Evolutionary conservation across 257 asterid species (phyloP), one percentile per base, ranked within the genome.

Genomic region (Haberlea rhodopensis): DNA sequence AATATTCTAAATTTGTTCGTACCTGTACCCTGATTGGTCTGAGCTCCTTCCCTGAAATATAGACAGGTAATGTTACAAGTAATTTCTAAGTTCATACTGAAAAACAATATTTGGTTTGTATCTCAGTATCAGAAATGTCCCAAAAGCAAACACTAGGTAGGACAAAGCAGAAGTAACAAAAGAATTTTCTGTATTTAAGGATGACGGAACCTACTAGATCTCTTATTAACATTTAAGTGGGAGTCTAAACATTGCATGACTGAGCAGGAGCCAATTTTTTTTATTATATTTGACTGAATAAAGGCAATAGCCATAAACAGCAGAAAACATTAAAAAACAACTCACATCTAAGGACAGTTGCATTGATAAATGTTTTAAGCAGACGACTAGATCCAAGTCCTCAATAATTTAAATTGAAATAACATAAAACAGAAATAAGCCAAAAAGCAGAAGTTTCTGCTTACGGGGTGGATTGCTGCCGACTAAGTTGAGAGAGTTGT

Each of bases 401-500:
- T 11, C 19, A 43, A 16, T 34, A 26, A 23, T 9, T 4, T 13
- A 34, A 7, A 24, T 1, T 34, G 24, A 52, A 53, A 19, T 2
- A 29, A 32, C 24, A 24, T 8, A 58, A 57, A 43, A 52, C 0
- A 20, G 26, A 56, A 59, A 79, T 37, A 37, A 37, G n/a, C 11
- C 5, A 11, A 37, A 43, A 43, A n/a, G n/a, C 19, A 43, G 51
- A 15, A 43, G 51, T 43, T 43, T 43, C 18, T 15, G 16, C 85
- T 81, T 69, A 84, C 90, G 53, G 84, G 37, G 77, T 48, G 46
- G 76, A 48, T 40, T 53, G 81, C 56, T 75, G 82, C 22, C 52
- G 79, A 49, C 83, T 81, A 37, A 76, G 67, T 69, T 79, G 90
- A 66, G 91, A 80, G 74, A 48, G 81, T 72, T 15, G 19, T 68